A percentile compares a stretch with the other conserved stretches of the same genome.
These are phyloP conservation scores for Colletotrichum sp. DNA, from an alignment of 2,329 filamentous ascomycete genomes.

Conservation along the genomic window DNA sequence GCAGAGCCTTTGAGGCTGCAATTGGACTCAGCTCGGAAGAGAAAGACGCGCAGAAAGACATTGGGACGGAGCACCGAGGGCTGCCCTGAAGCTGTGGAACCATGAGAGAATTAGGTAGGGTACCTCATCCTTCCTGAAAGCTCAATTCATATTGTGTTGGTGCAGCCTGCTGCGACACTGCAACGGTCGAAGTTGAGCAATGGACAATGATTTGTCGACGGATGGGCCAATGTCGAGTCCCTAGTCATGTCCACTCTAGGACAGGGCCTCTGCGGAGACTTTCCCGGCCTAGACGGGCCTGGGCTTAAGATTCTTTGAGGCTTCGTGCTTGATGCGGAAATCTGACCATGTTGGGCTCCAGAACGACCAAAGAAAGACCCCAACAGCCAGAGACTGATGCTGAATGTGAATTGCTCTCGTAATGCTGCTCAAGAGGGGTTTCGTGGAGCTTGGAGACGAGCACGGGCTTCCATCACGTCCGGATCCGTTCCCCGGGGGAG, in stretches of 20 bases:
- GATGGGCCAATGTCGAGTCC: not conserved
- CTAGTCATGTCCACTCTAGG: not conserved
- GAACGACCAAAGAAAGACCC: not conserved
- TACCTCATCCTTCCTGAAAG: not conserved
- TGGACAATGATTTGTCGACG: conserved; percentile 1
- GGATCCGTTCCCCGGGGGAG: not conserved
- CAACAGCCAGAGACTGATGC: not conserved
- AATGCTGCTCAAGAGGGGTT: not conserved
- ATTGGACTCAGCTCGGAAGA: not conserved
- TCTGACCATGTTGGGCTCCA: not conserved
- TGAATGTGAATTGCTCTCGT: not conserved
- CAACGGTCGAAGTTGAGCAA: not conserved
- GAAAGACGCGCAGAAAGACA: not conserved
- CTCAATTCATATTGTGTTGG: not conserved
- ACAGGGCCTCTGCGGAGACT: not conserved
- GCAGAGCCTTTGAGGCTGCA: not conserved
- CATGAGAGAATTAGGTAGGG: not conserved
- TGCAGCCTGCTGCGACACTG: not conserved
- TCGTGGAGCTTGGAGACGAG: not conserved
- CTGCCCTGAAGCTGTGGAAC: not conserved
- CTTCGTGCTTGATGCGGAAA: not conserved
- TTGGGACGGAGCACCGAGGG: not conserved
- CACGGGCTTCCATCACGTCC: not conserved
- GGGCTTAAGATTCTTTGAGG: not conserved
- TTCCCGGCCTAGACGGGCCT: not conserved